Base-by-base conservation (phyloP, 2,329 filamentous ascomycete species). In the Colletotrichum endophyticum region DNA sequence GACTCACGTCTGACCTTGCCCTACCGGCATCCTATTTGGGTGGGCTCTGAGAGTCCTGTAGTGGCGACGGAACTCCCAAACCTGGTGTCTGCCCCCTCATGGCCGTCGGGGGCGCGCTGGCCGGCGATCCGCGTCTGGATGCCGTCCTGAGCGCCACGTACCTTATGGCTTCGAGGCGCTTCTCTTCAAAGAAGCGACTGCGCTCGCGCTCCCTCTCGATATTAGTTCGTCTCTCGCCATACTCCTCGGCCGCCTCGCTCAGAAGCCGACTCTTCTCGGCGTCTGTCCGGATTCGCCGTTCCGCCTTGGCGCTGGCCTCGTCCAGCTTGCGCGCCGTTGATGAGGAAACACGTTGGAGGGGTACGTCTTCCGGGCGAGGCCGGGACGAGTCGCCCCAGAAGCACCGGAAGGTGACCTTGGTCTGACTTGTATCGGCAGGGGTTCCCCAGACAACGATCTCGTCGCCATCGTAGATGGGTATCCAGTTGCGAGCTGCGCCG, bases 381-480 rank as follows among this genome's bases (percentile, higher is more conserved):
- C 80, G 81, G 7, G 89, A 86, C 7, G 91, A 92, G 16, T 88
- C 90, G 69, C 90, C 90, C 88, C 91, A 92, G 70, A 84, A 86
- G 82, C 91, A 92, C 56, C 86, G 86, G 79, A 92, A 92, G 12
- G 82, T 80, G 12, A 92, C 83, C 72, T 86, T 88, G 6, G 86
- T 89, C 72, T 70, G 62, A 66, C 81, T 84, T 44, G 81, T 83
- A 62, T 81, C 80, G 59, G 87, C 84, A 7, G 85, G 83, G 15
- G 87, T 84, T 59, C 91, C 88, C 89, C 93, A 98, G 8, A 98
- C 91, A 3, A 92, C 91, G 64, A 98, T 90, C 28, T 92, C 88
- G 82, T 98, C 96, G 2, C 95, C 95, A 39, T 94, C 92, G 82
- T 95, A 91, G 16, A 98, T 84, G 72, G 92, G 91, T 30, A 94